phyloP scores from a whole-genome alignment of 441 rosid species.

The Aquilaria agallochum region DNA sequence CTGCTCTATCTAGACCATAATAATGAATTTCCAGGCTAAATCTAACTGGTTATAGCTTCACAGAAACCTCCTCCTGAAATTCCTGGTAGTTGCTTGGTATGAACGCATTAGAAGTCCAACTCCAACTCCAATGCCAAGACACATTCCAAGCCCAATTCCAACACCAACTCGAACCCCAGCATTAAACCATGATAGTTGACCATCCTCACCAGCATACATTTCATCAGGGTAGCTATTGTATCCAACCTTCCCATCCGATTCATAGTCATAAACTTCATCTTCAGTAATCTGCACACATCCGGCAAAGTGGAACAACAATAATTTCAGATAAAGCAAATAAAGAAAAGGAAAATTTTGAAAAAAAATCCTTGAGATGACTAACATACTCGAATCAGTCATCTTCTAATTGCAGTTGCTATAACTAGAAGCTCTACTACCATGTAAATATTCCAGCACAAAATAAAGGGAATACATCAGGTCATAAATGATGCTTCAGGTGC shows the following conservation, averaged over 20 bases:
- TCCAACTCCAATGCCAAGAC: conserved; percentile 90
- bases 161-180: conserved; percentile 99
- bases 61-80: conserved; percentile 78
- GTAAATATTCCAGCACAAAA: too few relatives aligned
- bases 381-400: too few relatives aligned
- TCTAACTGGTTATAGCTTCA: conserved; percentile 20
- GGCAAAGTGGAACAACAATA: neutral
- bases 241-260: conserved; percentile 56
- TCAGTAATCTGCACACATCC: conserved; percentile 43
- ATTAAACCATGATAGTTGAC: conserved; percentile 93
- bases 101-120: conserved; percentile 95
- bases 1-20: conserved; percentile 3
- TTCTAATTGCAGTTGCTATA: too few relatives aligned
- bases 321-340: neutral
- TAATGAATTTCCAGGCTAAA: neutral
- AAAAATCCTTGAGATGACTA: neutral
- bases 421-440: too few relatives aligned
- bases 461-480: too few relatives aligned
- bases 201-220: conserved; percentile 82
- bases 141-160: conserved; percentile 98
- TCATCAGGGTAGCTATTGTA: conserved; percentile 52
- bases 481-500: too few relatives aligned
- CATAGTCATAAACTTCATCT: conserved; percentile 47
- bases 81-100: conserved; percentile 85
- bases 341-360: neutral